These are phyloP conservation scores for Suhomyces guaymorum DNA, from an alignment of 1,139 yeast species.

Conservation along the genomic window DNA sequence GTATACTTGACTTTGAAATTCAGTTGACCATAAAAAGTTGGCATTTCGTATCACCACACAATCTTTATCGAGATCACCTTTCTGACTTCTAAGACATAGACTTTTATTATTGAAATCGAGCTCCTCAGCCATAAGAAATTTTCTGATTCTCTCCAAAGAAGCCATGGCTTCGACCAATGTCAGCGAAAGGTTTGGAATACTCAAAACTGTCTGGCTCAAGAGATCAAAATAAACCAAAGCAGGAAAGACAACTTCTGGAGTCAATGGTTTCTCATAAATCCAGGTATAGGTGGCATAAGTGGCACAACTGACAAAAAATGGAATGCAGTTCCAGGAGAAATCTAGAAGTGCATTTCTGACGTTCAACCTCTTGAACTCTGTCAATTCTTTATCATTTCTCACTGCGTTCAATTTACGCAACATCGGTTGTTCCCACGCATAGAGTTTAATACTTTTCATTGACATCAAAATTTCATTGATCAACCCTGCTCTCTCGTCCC, in stretches of 20 bases:
- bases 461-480: constrained; percentile 30
- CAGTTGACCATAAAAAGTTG: constrained; percentile 26
- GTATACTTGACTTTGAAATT: constrained; percentile 12
- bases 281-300: constrained; percentile 21
- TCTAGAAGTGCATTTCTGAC: constrained; percentile 21
- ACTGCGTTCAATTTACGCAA: constrained; percentile 21
- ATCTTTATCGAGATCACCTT: constrained; percentile 8
- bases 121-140: constrained; percentile 26
- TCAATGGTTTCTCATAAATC: constrained; percentile 21
- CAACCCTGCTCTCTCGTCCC: constrained; percentile 29
- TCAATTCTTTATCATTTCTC: constrained; percentile 25
- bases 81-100: constrained; percentile 9
- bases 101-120: constrained; percentile 19
- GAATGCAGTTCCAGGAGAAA: constrained; percentile 27
- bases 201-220: constrained; percentile 27
- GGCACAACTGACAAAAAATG: constrained; percentile 25
- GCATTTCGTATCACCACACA: constrained; percentile 23
- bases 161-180: constrained; percentile 23
- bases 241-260: constrained; percentile 29
- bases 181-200: constrained; percentile 24
- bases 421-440: constrained; percentile 27
- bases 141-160: constrained; percentile 26
- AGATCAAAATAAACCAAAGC: constrained; percentile 28
- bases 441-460: constrained; percentile 28
- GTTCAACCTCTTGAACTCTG: constrained; percentile 19